A percentile compares a stretch with the other conserved stretches of the same genome.
These are phyloP conservation scores for Thermochaetoides thermophila DNA, from an alignment of 495 filamentous ascomycete species.

Conservation along the genomic window DNA sequence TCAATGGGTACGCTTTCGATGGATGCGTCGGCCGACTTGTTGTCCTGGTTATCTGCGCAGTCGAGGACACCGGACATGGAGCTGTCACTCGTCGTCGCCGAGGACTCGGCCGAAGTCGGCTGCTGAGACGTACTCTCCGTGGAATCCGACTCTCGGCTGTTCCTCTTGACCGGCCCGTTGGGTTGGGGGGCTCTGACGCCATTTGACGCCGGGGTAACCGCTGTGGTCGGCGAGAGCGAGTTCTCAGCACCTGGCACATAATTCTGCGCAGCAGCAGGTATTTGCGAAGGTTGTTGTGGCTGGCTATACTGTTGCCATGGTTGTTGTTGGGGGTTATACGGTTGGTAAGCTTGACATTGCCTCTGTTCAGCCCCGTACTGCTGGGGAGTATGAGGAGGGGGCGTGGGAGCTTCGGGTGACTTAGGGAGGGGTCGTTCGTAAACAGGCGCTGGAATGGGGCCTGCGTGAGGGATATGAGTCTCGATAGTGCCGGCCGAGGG, in stretches of 20 bases:
- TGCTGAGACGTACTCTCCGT: conserved; percentile 31
- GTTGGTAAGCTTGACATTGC: no score
- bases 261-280: no score
- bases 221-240: no score
- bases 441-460: conserved; percentile 1
- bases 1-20: conserved; percentile 29
- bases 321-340: background rate
- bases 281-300: no score
- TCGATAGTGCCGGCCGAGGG: conserved; percentile 30
- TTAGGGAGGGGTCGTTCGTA: conserved; percentile 20
- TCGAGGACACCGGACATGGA: conserved; percentile 34
- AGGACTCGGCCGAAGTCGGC: conserved; percentile 28
- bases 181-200: no score
- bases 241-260: no score
- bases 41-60: conserved; percentile 24
- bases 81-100: conserved; percentile 34
- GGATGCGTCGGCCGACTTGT: conserved; percentile 23
- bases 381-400: conserved; percentile 22
- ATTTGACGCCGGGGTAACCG: no score
- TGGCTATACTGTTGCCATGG: background rate
- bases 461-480: conserved; percentile 9
- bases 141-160: conserved; percentile 33
- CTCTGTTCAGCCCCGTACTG: conserved; percentile 12
- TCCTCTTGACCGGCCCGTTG: conserved; percentile 26
- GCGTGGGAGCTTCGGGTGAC: conserved; percentile 23